Base-by-base conservation (phyloP, 2,329 filamentous ascomycete species). In the Metarhizium anisopliae region DNA sequence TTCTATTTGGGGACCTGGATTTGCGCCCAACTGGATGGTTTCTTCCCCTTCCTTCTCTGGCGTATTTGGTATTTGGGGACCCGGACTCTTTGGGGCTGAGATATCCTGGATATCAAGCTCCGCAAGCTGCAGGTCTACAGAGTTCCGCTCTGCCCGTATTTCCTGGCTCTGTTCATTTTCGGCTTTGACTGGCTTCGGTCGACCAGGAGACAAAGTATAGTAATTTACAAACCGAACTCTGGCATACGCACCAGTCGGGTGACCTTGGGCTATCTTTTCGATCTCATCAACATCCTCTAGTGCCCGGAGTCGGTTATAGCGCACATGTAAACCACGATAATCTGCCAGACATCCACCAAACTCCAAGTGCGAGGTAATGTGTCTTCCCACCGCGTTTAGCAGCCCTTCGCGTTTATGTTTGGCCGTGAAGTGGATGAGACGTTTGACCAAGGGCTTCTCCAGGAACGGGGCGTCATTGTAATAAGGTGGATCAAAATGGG, bases 141-240 rank as follows among this genome's bases (percentile, higher is more conserved):
- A 47, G 43, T 25, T 18, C 10, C 7, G 20, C 3, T 1, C 25
- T 14, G 25, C 25, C 30, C 30, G 20, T 5, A 29, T 6, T 11
- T 49, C 54, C 20, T 55, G 6, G n/a, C 8, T n/a, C 10, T 36
- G 30, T 11, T 2, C 36, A 30, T 49, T 35, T 14, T 53, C 54
- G 38, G 47, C 51, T 36, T 65, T 65, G 18, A 64, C 61, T 4
- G 60, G 54, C 62, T 87, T 91, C 2, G 79, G 78, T 57, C 83
- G 78, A 3, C 91, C 91, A 10, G 87, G 86, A 61, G 88, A 91
- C n/a, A 88, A 81, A 1, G 91, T 95, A 67, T 93, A 96, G 68
- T 95, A 96, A 66, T 96, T 96, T 56, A 90, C 78, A 64, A 96
- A 96, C 16, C 90, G 80, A 11, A 94, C 81, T 53, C 86, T 77